Evolutionary conservation across 2,329 filamentous ascomycete species (phyloP).

Genomic region (Paraphaeosphaeria minitans): DNA sequence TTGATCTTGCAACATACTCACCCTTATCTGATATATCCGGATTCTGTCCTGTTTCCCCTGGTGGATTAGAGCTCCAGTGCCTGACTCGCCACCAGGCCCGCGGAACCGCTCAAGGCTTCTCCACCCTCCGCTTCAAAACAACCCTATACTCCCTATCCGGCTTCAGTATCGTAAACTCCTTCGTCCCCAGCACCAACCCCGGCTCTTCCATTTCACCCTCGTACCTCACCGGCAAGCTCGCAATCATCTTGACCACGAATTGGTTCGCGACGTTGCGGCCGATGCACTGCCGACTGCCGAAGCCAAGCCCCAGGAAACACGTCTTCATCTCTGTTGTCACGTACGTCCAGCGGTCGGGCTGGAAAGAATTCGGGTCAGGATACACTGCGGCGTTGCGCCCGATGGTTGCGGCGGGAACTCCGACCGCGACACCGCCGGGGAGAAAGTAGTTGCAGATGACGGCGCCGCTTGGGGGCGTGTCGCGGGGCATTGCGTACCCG

Average conservation of each 20-base stretch:
- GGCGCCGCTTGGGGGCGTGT: slow-evolving; percentile 18
- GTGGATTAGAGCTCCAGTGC: too few relatives aligned
- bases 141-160: slow-evolving; percentile 19
- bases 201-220: slow-evolving; percentile 18
- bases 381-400: slow-evolving; percentile 18
- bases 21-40: neutral
- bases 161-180: slow-evolving; percentile 24
- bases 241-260: slow-evolving; percentile 24
- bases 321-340: slow-evolving; percentile 19
- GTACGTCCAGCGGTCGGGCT: slow-evolving; percentile 17
- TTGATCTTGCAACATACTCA: neutral
- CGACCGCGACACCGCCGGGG: slow-evolving; percentile 20
- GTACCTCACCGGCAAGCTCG: slow-evolving; percentile 16
- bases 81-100: too few relatives aligned
- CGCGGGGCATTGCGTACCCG: slow-evolving; percentile 21
- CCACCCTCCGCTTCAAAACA: slow-evolving; percentile 7
- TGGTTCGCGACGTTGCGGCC: slow-evolving; percentile 22
- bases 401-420: slow-evolving; percentile 19
- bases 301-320: slow-evolving; percentile 21
- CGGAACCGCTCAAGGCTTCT: too few relatives aligned
- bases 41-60: too few relatives aligned
- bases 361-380: slow-evolving; percentile 12
- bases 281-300: slow-evolving; percentile 23
- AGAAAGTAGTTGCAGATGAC: slow-evolving; percentile 16
- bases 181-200: slow-evolving; percentile 18